Evolutionary conservation across 108 stramenopile species (phyloP), one percentile per base, ranked within the genome.

Genomic region (Conticribra guillardii): DNA sequence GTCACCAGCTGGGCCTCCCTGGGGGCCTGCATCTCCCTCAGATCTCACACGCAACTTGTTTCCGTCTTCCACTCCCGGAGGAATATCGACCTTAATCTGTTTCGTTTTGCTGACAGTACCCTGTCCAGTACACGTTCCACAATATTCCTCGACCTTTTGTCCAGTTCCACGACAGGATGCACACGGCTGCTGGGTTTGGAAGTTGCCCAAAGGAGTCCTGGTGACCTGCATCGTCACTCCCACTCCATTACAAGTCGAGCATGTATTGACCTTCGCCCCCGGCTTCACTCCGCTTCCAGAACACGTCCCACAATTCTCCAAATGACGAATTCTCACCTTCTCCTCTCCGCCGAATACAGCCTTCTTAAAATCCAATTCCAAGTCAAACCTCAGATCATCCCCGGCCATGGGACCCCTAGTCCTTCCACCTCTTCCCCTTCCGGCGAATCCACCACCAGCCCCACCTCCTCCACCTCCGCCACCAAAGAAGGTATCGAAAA

Each of bases 111-210:
- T 86, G 51, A 76, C 76, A 47, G 93, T 82, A n/a, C 97, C 97
- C 71, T 97, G 87, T 27, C 98, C 97, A 41, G 85, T 82, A 68
- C 98, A 98, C 28, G 95, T 85, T 11, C 92, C 91, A 74, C 98
- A 98, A 70, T 96, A 96, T 73, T 97, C 96, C 48, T 96, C 96
- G 50, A 97, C 73, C 64, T 82, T 82, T 84, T 96, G 84, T 33
- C 98, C 98, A 7, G 92, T 86, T 44, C 98, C 98, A 41, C 96
- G 89, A 73, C 98, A 98, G 18, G 82, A 73, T n/a, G 96, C 74
- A 81, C 98, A 98, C 14, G 93, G 89, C 71, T 95, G 92, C 76
- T 96, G 96, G 41, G 96, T 96, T 79, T 97, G 96, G 85, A 98
- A 97, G 66, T 93, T 91, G 15, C 98, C 98, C 29, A 98, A 80